Evolutionary conservation across 495 filamentous ascomycete species (phyloP), one percentile per base, ranked within the genome.

Genomic region (Penicillium canariense): DNA sequence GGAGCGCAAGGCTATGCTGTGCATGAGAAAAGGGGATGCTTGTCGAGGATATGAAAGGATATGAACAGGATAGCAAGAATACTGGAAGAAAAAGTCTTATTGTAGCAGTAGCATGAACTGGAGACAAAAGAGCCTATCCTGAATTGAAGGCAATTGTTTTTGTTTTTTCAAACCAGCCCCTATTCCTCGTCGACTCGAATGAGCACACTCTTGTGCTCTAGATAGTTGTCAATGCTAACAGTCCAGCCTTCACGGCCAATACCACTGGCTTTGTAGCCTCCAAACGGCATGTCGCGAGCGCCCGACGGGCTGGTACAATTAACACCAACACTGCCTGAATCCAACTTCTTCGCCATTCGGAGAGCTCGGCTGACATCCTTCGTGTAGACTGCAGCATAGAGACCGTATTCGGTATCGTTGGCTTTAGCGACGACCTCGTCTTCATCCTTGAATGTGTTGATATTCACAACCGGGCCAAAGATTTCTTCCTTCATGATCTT

Each of bases 231-330:
- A 48, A 82, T 50, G 0, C 67, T 77, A 48, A 70, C 57, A 49
- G 60, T 72, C 6, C 71, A 75, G 18, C 68, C 66, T 59, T 81
- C 79, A 9, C 76, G 60, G 0, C 78, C 78, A 12, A 74, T 46
- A 5, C 80, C 80, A 57, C 73, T 77, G 53, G 77, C 65, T 63
- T 83, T 83, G 40, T 55, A 74, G 2, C 80, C 80, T 6, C 80
- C 80, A 59, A 82, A 83, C 0, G 80, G 75, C 47, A 69, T 48
- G 30, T 68, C 70, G 1, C 2, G n/a, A 15, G 69, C 70, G 11
- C 60, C 63, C 2, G 68, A 70, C 12, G 61, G 62, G 20, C 69
- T 69, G 0, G 70, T 68, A 38, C 75, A 77, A 52, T 84, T 84
- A 31, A 84, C 70, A n/a, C 73, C 75, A 1, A 84, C 80, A 48